Base-by-base conservation (phyloP, 495 filamentous ascomycete species). In the Amniculicola lignicola region DNA sequence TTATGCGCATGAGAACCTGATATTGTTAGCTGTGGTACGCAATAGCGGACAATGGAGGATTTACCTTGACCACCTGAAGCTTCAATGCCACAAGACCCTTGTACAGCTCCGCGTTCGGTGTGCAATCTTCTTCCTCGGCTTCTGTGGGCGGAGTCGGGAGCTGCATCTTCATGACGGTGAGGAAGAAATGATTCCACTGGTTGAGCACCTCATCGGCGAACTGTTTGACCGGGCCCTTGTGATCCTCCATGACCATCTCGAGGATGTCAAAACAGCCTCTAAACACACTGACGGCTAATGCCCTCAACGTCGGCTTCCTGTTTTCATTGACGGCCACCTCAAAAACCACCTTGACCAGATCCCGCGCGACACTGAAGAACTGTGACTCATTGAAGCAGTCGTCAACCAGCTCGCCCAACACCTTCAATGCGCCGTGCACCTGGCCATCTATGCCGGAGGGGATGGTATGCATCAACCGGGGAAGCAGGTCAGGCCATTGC, bases 201-300 rank as follows among this genome's bases (percentile, higher is more conserved):
- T 74, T 77, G 36, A 96, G 76, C 0, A 88, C 80, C 66, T 92
- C 85, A 62, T 95, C 88, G 51, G 91, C 90, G 65, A 98, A 98
- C 1, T 77, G 77, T 67, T 88, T 90, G 44, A 98, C 89, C 24
- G 85, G 87, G 35, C 73, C 78, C 65, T 88, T 86, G 70, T 96
- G 87, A 54, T 90, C 88, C 54, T 95, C 90, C 73, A 94, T 84
- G 52, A 97, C 87, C 77, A 95, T 91, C 69, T 96, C 90, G 75
- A 98, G 80, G 46, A 89, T 90, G 69, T 97, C 90, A 66, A 97
- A 92, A 70, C 88, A 95, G 21, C 83, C 82, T 18, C 87, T 80
- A 75, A 97, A 96, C 33, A 96, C 87, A 18, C 85, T 83, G 10
- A 96, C 82, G 15, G 94, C 88, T 62, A 97, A 72, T 33, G 88